Conservation (phyloP, 305 asterid species). For the Ajuga reptans region DNA sequence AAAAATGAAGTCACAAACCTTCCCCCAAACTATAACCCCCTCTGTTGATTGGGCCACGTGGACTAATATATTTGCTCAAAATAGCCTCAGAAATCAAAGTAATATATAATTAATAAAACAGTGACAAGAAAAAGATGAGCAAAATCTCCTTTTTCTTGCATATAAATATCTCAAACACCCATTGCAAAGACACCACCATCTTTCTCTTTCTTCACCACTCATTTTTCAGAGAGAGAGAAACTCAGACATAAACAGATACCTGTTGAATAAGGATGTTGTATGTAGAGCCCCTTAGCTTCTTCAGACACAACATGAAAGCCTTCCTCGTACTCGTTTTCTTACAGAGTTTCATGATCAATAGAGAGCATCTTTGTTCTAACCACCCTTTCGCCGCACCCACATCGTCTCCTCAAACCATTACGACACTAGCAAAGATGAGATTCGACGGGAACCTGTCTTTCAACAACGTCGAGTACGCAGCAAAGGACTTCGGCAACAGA, state of each 20-base stretch:
- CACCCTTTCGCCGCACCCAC: conserved; percentile 21
- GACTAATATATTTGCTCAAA: conserved; percentile 24
- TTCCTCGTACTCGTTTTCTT: conserved; percentile 38
- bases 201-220: background rate
- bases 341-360: conserved; percentile 38
- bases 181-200: conserved; percentile 2
- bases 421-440: conserved; percentile 21
- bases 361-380: conserved; percentile 32
- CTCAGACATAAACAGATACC: conserved; percentile 1
- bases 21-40: conserved; percentile 29
- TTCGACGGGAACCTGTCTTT: conserved; percentile 59
- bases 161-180: conserved; percentile 19
- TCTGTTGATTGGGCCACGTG: conserved; percentile 31
- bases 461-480: conserved; percentile 40
- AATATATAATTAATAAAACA: conserved; percentile 15
- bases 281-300: conserved; percentile 24
- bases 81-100: conserved; percentile 15
- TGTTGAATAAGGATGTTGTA: conserved; percentile 25
- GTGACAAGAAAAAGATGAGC: conserved; percentile 15
- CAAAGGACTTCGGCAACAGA: conserved; percentile 71
- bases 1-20: conserved; percentile 34
- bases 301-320: conserved; percentile 35
- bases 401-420: conserved; percentile 12
- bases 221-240: conserved; percentile 1
- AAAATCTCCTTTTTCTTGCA: conserved; percentile 13